Conservation (phyloP, 441 rosid species). For the Brassica hybrid region DNA sequence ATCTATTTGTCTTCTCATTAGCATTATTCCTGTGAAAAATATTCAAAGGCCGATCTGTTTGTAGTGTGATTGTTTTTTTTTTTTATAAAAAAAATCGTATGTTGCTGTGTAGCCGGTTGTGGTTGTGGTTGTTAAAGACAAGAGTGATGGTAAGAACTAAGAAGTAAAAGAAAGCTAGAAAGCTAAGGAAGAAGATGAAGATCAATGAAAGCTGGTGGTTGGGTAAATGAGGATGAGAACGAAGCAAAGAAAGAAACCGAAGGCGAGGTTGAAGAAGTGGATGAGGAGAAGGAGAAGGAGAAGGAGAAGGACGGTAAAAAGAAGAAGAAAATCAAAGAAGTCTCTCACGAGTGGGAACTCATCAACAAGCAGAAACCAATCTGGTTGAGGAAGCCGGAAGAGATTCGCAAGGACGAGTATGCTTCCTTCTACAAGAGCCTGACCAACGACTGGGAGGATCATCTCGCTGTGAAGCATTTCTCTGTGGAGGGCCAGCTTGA, state of each 20-base stretch:
- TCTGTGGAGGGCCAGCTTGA: conserved; percentile 67
- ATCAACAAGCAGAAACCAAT: conserved; percentile 65
- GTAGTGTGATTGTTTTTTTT: too few relatives aligned
- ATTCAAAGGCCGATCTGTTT: too few relatives aligned
- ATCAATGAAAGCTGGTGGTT: too few relatives aligned
- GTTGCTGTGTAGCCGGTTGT: too few relatives aligned
- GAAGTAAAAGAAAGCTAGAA: too few relatives aligned
- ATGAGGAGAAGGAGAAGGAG: conserved; percentile 60
- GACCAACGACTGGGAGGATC: conserved; percentile 66
- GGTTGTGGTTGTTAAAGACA: too few relatives aligned
- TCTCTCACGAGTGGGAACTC: conserved; percentile 58
- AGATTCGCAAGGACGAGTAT: conserved; percentile 60
- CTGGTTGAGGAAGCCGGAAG: conserved; percentile 66
- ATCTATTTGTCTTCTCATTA: too few relatives aligned
- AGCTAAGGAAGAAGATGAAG: too few relatives aligned
- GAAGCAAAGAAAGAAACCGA: conserved; percentile 47
- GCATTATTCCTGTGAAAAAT: too few relatives aligned
- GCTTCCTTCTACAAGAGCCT: conserved; percentile 66
- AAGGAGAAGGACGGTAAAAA: too few relatives aligned
- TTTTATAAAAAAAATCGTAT: too few relatives aligned
- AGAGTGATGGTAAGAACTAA: too few relatives aligned
- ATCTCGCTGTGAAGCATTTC: conserved; percentile 57
- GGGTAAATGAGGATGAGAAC: conserved; percentile 50
- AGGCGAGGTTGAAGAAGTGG: conserved; percentile 61
- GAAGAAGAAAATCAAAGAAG: conserved; percentile 66